Conservation (phyloP, 495 filamentous ascomycete species). For the Endocarpon pusillum region DNA sequence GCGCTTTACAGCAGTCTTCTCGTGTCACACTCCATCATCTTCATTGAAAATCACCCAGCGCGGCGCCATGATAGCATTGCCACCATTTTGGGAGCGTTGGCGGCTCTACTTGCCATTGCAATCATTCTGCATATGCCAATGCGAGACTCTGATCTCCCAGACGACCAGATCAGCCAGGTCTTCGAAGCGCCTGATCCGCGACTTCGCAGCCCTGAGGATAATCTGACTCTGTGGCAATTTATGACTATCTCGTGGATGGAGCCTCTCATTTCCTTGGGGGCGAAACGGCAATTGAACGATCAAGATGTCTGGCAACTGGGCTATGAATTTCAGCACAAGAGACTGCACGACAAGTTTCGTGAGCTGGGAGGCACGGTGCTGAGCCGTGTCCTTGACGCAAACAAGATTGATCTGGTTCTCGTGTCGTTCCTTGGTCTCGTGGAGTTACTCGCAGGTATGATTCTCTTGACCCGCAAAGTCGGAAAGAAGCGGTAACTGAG, state of each 20-base stretch:
- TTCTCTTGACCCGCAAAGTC: neutral
- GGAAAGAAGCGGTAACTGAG: neutral
- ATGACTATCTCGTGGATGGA: slow-evolving; percentile 72
- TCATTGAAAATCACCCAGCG: slow-evolving; percentile 15
- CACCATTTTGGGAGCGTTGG: slow-evolving; percentile 21
- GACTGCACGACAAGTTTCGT: slow-evolving; percentile 54
- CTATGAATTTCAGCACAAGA: slow-evolving; percentile 58
- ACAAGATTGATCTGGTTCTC: slow-evolving; percentile 57
- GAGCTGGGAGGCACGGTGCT: slow-evolving; percentile 56
- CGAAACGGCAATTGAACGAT: slow-evolving; percentile 45
- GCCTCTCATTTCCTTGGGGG: slow-evolving; percentile 48
- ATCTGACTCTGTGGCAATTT: slow-evolving; percentile 62
- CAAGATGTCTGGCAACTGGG: slow-evolving; percentile 63
- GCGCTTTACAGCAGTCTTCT: slow-evolving; percentile 18
- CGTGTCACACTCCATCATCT: slow-evolving; percentile 17
- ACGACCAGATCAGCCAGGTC: slow-evolving; percentile 42
- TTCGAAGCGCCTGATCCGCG: slow-evolving; percentile 37
- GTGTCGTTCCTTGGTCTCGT: slow-evolving; percentile 41
- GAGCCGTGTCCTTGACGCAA: slow-evolving; percentile 48
- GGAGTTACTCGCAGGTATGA: slow-evolving; percentile 38
- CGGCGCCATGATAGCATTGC: slow-evolving; percentile 18
- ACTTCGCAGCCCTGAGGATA: slow-evolving; percentile 66
- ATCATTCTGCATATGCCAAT: slow-evolving; percentile 56
- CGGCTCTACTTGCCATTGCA: slow-evolving; percentile 27
- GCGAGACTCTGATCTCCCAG: slow-evolving; percentile 38